These are phyloP conservation scores for Gossypium raimondii DNA, from an alignment of 345 rosid genomes.

Conservation along the genomic window DNA sequence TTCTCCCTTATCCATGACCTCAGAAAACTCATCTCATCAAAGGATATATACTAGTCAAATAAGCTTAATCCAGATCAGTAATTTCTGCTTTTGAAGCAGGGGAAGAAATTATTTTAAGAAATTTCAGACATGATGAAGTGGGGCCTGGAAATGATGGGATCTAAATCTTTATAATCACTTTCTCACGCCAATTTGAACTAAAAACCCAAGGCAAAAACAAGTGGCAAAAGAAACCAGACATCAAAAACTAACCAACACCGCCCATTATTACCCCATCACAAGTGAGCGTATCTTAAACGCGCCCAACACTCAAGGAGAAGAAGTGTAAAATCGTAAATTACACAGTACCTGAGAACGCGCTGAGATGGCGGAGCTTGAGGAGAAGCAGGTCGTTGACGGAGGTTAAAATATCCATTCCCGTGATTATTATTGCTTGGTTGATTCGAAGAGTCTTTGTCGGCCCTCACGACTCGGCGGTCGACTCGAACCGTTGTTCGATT, in stretches of 20 bases:
- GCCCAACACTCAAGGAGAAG: neutral
- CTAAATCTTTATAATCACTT: neutral
- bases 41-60: neutral
- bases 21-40: neutral
- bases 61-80: neutral
- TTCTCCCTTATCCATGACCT: too few species aligned
- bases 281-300: neutral
- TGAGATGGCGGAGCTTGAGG: conserved; percentile 44
- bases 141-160: neutral
- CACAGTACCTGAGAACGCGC: conserved; percentile 54
- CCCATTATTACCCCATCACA: neutral
- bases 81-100: neutral
- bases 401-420: conserved; percentile 39
- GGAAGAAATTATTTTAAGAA: neutral
- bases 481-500: conserved; percentile 50
- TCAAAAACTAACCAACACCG: neutral
- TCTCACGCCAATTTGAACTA: neutral
- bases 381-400: conserved; percentile 50
- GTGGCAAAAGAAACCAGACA: neutral
- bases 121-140: neutral
- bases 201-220: neutral
- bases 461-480: conserved; percentile 47
- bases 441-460: conserved; percentile 32
- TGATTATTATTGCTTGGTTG: conserved; percentile 23
- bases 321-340: neutral